Base-by-base conservation (phyloP, 2,329 filamentous ascomycete genomes). In the Penicillium sp. region DNA sequence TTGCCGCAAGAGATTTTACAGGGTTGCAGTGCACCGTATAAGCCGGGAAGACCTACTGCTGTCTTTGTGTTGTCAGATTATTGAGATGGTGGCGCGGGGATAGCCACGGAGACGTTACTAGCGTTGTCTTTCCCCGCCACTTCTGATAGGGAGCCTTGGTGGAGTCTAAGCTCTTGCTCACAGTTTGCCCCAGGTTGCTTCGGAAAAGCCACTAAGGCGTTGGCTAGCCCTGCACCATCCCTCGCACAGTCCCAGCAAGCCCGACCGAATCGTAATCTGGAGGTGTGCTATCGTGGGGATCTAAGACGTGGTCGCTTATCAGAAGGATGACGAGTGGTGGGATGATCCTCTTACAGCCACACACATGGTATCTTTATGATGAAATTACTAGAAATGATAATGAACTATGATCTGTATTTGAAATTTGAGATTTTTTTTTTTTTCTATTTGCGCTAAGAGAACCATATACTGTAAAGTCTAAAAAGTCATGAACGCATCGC, bases 141-240 rank as follows among this genome's bases (percentile, higher is more conserved):
- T 45, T 55, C 43, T 64, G 59, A 65, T 65, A 64, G 52, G 39
- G 56, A 62, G 55, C 37, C 49, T 37, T 44, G 39, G 54, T 54
- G 58, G 54, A 61, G 63, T 60, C 63, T 56, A 60, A 62, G 58
- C 57, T 64, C 55, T 21, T 48, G 26, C 24, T 52, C n/a, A 27
- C 39, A 26, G 45, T 44, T 56, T 49, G 37, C 45, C 27, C 37
- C 59, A 52, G 52, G 51, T 47, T 35, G 47, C 46, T 21, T 59
- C 57, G 56, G 60, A 45, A 57, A 56, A 54, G 33, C 31, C 24
- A 52, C 48, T 39, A 44, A 39, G 47, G 48, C 24, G 45, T 49
- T 27, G 45, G 39, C 49, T 27, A 46, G 39, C 24, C 56, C 37
- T 55, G 22, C 52, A 49, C 14, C 37, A 46, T 39, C 48, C 42